Evolutionary conservation across 352 stramenopile genomes (phyloP), one percentile per base, ranked within the genome.

Genomic region (Blastocystis sp.): DNA sequence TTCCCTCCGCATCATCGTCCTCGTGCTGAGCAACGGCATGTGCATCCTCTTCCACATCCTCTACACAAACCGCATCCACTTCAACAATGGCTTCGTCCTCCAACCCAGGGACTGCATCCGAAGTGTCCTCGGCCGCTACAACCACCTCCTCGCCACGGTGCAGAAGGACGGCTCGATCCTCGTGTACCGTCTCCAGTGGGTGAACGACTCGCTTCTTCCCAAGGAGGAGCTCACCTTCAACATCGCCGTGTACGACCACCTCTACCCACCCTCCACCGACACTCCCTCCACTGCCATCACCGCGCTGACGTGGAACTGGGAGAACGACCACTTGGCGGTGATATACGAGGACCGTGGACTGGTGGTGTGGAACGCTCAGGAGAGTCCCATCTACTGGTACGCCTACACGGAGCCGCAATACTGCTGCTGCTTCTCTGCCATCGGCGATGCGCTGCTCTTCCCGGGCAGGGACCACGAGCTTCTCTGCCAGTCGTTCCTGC

Each of bases 21-120:
- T 69, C 26, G 74, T 67, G 41, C 29, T 85, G 29, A 63, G 45
- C 37, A 70, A 51, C 26, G 50, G 74, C 4, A 37, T 66, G 4
- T 67, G 41, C 37, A 26, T 85, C 31, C 35, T 85, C 26, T 85
- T 85, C 55, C 74, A 45, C 35, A n/a, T 85, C 26, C 60, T n/a
- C 51, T 85, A 67, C 61, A 29, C 65, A n/a, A 59, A 66, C 21
- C 74, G 74, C 29, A 85, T 85, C 29, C 31, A 85, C 41, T 85
- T 85, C 51, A 45, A 62, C 4, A 41, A 41, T 4, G 26, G 45
- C 26, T 31, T 67, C 61, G 35, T 67, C 55, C 37, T 85, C 26
- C 50, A 55, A 39, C 13, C 41, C 3, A 1, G 6, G 24, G 55
- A 50, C n/a, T 51, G 35, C 45, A 10, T 70, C 35, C 37, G 74